These are phyloP conservation scores for Lentinula raphanica DNA, from an alignment of 768 basidiomycete genomes.

Conservation along the genomic window DNA sequence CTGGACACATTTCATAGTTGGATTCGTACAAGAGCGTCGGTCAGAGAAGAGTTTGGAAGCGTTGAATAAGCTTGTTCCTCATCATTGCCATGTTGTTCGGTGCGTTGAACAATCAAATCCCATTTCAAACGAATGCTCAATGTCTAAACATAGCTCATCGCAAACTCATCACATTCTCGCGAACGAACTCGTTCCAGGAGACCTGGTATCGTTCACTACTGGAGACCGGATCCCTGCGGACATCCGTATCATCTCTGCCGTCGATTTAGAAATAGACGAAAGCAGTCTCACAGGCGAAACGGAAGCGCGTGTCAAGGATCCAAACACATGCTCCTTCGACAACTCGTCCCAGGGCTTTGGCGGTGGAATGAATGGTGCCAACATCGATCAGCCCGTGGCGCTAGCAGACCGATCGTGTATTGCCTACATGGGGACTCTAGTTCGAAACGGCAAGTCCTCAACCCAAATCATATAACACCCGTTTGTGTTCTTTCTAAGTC, in stretches of 20 bases:
- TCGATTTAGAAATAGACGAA: constrained; percentile 92
- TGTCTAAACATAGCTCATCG: constrained; percentile 16
- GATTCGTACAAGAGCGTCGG: constrained; percentile 91
- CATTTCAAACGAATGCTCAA: constrained; percentile 13
- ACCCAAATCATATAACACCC: too few relatives aligned
- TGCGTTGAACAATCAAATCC: constrained; percentile 16
- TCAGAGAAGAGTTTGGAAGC: constrained; percentile 95
- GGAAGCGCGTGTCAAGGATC: constrained; percentile 64
- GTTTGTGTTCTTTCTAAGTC: neutral
- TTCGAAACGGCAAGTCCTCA: constrained; percentile 66
- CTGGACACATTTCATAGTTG: constrained; percentile 44
- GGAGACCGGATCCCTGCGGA: constrained; percentile 96
- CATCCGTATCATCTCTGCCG: constrained; percentile 72
- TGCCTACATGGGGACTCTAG: constrained; percentile 94
- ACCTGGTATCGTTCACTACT: constrained; percentile 82
- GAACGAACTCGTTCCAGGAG: constrained; percentile 95
- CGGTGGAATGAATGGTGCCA: constrained; percentile 12
- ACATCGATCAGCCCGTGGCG: constrained; percentile 39
- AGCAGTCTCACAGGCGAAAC: constrained; percentile 95
- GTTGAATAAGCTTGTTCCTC: constrained; percentile 93
- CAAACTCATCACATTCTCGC: constrained; percentile 78
- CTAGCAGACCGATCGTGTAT: constrained; percentile 84
- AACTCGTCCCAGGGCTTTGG: constrained; percentile 6
- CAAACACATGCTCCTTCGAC: constrained; percentile 48
- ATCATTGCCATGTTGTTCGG: constrained; percentile 90